Conservation (phyloP, 1,284 basidiomycete genomes). For the Baeospora myosura region DNA sequence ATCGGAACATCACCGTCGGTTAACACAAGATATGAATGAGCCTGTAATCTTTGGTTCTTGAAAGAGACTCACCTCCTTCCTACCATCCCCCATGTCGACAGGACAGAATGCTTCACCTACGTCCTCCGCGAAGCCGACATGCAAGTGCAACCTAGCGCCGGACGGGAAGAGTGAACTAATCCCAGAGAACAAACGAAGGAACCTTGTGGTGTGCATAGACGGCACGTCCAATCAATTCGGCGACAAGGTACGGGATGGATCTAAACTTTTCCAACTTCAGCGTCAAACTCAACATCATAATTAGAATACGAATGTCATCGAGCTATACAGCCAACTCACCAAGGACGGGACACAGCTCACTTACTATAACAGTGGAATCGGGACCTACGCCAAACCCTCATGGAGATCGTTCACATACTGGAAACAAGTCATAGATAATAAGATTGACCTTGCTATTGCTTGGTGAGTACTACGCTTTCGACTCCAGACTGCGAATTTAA, state of each 20-base stretch:
- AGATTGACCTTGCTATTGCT: conserved; percentile 22
- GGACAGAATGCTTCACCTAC: too few species aligned
- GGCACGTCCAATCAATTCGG: conserved; percentile 20
- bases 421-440: conserved; percentile 18
- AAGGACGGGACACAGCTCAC: conserved; percentile 20
- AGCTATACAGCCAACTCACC: conserved; percentile 16
- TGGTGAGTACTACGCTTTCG: conserved; percentile 18
- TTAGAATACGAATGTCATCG: conserved; percentile 21
- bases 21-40: too few species aligned
- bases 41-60: too few species aligned
- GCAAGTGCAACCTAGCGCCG: too few species aligned
- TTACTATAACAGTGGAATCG: conserved; percentile 30
- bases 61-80: too few species aligned
- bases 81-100: too few species aligned
- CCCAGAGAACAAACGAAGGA: too few species aligned
- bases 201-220: conserved; percentile 20
- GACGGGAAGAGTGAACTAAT: too few species aligned
- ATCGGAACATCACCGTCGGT: too few species aligned
- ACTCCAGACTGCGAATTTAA: not conserved
- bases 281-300: not conserved
- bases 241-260: conserved; percentile 11
- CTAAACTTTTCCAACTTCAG: not conserved
- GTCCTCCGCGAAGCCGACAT: too few species aligned
- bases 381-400: conserved; percentile 23
- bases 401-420: conserved; percentile 17